phyloP scores from a whole-genome alignment of 768 basidiomycete genomes.

The Stropharia rugosoannulata region DNA sequence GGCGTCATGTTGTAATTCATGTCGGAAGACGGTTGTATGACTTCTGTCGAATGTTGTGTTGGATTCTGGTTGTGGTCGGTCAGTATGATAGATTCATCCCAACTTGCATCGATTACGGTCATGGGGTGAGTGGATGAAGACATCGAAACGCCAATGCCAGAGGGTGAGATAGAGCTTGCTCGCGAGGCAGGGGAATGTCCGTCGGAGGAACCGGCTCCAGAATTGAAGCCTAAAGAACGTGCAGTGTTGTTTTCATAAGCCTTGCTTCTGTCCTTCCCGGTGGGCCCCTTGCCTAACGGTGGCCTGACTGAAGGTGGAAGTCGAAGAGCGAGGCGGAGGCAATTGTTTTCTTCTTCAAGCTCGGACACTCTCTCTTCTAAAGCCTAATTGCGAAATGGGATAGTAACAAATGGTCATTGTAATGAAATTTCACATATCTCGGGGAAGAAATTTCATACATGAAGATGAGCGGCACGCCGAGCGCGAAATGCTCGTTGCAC shows the following conservation, averaged over 20 bases:
- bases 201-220: conserved; percentile 43
- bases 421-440: conserved; percentile 39
- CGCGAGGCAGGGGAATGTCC: conserved; percentile 48
- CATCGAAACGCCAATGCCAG: conserved; percentile 47
- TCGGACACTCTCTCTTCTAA: conserved; percentile 79
- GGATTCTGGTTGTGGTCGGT: conserved; percentile 26
- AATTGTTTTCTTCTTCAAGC: conserved; percentile 81
- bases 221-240: conserved; percentile 29
- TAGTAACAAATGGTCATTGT: conserved; percentile 24
- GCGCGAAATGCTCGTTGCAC: conserved; percentile 90
- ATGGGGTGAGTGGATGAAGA: conserved; percentile 35
- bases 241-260: conserved; percentile 31
- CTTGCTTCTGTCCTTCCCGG: conserved; percentile 82
- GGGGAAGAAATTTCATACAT: conserved; percentile 47
- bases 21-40: neutral
- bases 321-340: conserved; percentile 68
- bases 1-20: conserved; percentile 23
- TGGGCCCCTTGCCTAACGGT: conserved; percentile 80
- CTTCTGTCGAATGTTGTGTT: conserved; percentile 4
- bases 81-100: conserved; percentile 59
- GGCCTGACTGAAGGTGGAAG: conserved; percentile 73
- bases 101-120: conserved; percentile 49
- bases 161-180: conserved; percentile 65
- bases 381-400: conserved; percentile 48
- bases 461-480: conserved; percentile 82